Conservation (phyloP, 306 rosid genomes). For the Dryas alaskensis region DNA sequence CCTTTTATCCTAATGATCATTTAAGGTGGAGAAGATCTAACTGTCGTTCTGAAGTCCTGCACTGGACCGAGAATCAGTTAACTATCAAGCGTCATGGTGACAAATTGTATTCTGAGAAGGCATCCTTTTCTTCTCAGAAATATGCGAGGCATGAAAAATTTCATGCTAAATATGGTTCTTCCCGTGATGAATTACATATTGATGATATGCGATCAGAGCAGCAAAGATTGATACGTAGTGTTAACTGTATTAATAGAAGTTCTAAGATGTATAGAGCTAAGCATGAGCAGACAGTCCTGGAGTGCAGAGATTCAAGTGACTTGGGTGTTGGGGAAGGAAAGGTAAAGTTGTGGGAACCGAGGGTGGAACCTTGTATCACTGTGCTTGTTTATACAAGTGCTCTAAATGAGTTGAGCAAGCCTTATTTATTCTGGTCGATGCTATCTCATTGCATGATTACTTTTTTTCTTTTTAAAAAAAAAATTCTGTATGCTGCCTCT, state of each 20-base stretch:
- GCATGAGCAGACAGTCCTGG: slow-evolving; percentile 38
- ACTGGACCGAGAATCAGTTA: slow-evolving; percentile 44
- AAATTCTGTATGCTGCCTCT: background rate
- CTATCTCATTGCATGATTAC: slow-evolving; percentile 23
- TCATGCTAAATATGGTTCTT: slow-evolving; percentile 27
- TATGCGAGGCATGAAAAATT: slow-evolving; percentile 18
- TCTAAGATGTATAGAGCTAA: slow-evolving; percentile 37
- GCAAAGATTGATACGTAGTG: slow-evolving; percentile 28
- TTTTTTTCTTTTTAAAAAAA: background rate
- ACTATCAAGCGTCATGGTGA: slow-evolving; percentile 32
- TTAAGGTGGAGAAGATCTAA: slow-evolving; percentile 28
- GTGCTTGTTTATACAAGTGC: slow-evolving; percentile 41
- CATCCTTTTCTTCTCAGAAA: slow-evolving; percentile 28
- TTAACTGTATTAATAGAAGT: slow-evolving; percentile 32
- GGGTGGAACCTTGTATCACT: slow-evolving; percentile 38
- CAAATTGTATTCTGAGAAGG: slow-evolving; percentile 12
- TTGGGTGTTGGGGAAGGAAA: slow-evolving; percentile 51
- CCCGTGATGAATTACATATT: slow-evolving; percentile 31
- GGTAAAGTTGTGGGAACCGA: slow-evolving; percentile 56
- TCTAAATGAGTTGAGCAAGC: slow-evolving; percentile 33
- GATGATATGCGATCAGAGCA: slow-evolving; percentile 35
- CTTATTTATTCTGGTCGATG: slow-evolving; percentile 23
- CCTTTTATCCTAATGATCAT: slow-evolving; percentile 33
- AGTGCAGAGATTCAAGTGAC: slow-evolving; percentile 54
- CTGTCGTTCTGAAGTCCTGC: slow-evolving; percentile 37